Evolutionary conservation across 805 yeast genomes (phyloP), one percentile per base, ranked within the genome.

Genomic region (Zygotorulaspora chibaensis): DNA sequence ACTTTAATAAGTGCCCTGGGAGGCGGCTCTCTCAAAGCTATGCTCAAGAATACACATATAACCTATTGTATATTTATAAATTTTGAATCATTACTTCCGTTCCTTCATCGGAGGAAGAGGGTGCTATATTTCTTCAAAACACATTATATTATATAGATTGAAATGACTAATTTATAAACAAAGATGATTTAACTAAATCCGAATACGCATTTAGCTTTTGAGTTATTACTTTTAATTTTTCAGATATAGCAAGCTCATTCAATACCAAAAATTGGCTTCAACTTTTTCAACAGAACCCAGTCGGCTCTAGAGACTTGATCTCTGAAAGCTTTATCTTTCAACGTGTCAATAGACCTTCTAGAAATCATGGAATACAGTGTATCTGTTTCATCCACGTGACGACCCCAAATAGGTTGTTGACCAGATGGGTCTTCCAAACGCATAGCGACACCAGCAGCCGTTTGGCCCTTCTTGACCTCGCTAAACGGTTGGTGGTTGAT

Each of bases 381-480:
- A 68, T 93, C 99, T 48, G 80, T 73, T 70, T 93, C 99, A 67
- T 89, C 96, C 57, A 93, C 95, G 65, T 93, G 99, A 74, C 99
- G 87, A 53, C 99, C 99, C 98, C 98, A 93, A 11, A 87, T 83
- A 45, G 99, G 98, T 71, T 89, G 96, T 54, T 87, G 91, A 47
- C 85, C 76, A 36, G 96, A 85, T 54, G 96, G 90, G 59, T 87
- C 84, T 46, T 93, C 99, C 62, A 93, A 76, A 75, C 99, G 83
- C 85, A 93, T 87, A 52, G 99, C 99, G 53, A 91, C 98, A 79
- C 99, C 99, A 23, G 96, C 97, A 57, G 85, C 79, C 10, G 98
- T 87, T 70, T 87, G 96, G 38, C 97, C 96, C 77, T 87, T 93
- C 73, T 88, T 86, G 38, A 90, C 96, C 26, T 73, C 68, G 46